These are phyloP conservation scores for Axilococcus clingmanii DNA, from an alignment of 139 green algal genomes.

Conservation along the genomic window DNA sequence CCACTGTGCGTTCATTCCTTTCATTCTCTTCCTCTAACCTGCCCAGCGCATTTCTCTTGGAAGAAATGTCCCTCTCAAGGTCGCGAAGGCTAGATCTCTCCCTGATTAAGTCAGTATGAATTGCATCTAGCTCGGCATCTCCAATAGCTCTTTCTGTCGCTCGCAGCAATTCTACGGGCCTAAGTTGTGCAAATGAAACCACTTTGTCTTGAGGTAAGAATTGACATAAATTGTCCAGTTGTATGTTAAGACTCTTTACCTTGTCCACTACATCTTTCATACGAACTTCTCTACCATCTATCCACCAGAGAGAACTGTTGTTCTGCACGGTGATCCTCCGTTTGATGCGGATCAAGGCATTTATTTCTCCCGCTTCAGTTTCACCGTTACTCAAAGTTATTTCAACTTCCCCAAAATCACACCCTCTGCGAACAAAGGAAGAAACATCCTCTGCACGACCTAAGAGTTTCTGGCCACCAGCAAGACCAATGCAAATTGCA, in stretches of 20 bases:
- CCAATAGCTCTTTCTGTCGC: constrained; percentile 67
- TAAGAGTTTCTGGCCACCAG: constrained; percentile 55
- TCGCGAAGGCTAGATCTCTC: constrained; percentile 14
- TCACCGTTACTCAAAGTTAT: constrained; percentile 56
- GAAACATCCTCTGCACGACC: constrained; percentile 65
- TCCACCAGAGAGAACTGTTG: constrained; percentile 47
- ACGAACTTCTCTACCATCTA: constrained; percentile 31
- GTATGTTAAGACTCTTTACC: constrained; percentile 68
- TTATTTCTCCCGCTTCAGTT: constrained; percentile 17
- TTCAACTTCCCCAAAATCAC: constrained; percentile 39
- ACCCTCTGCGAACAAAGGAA: constrained; percentile 67
- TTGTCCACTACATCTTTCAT: constrained; percentile 49
- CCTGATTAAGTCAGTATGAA: constrained; percentile 67
- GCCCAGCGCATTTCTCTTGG: constrained; percentile 13
- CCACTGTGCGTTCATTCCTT: constrained; percentile 54
- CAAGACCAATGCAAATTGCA: constrained; percentile 80
- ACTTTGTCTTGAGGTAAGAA: constrained; percentile 47
- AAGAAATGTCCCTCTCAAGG: constrained; percentile 7
- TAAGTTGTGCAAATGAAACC: constrained; percentile 75
- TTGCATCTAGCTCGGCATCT: constrained; percentile 38
- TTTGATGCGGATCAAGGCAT: constrained; percentile 8
- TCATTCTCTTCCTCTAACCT: constrained; percentile 35
- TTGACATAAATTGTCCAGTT: constrained; percentile 96
- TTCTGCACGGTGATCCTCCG: constrained; percentile 19
- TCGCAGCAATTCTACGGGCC: constrained; percentile 64